Base-by-base conservation (phyloP, 1,284 basidiomycete species). In the Cutaneotrichosporon dermatis region DNA sequence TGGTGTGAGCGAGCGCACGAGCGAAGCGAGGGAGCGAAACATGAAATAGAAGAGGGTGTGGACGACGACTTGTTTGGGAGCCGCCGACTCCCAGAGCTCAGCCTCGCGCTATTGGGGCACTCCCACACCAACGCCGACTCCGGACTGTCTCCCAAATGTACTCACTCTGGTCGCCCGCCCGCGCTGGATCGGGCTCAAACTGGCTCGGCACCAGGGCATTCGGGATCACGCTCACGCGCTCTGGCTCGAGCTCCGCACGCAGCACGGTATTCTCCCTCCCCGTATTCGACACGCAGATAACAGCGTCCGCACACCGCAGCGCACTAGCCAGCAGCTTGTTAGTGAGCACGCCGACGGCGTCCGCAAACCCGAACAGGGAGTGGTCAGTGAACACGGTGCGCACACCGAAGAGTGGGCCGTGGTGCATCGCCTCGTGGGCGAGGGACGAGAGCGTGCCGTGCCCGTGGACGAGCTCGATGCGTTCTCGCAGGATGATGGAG, bases 271-370 rank as follows among this genome's bases (percentile, higher is more conserved):
- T 99, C 79, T 99, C 96, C 42, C 89, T 87, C 37, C 92, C 92
- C 0, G 93, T 97, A 77, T 99, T 90, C n/a, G 91, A 94, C 51
- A 99, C 96, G 70, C 93, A 97, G 39, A 98, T 93, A 0, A 91
- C 91, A 0, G 88, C 90, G 65, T 98, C 95, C 0, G 94, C 89
- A 74, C 95, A 94, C 63, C 87, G 85, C 68, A 99, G 79, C 1
- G 88, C 88, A 12, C 86, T 91, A 11, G 86, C 88, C 35, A 99
- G 81, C 42, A 99, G 83, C 76, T 99, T 99, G 81, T 99, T 99
- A 5, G 96, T 98, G 65, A 98, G 79, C 51, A 99, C 94, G 68
- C 92, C 93, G 0, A 92, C 92, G 13, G 93, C 93, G 70, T 97
- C 94, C 49, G 91, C 92, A 68, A 99, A 92, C 0, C 92, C 93